Percentiles rank a stretch among this genome's conserved stretches.
These are phyloP conservation scores for Hypholoma fasciculare DNA, from an alignment of 768 basidiomycete genomes.

Conservation along the genomic window DNA sequence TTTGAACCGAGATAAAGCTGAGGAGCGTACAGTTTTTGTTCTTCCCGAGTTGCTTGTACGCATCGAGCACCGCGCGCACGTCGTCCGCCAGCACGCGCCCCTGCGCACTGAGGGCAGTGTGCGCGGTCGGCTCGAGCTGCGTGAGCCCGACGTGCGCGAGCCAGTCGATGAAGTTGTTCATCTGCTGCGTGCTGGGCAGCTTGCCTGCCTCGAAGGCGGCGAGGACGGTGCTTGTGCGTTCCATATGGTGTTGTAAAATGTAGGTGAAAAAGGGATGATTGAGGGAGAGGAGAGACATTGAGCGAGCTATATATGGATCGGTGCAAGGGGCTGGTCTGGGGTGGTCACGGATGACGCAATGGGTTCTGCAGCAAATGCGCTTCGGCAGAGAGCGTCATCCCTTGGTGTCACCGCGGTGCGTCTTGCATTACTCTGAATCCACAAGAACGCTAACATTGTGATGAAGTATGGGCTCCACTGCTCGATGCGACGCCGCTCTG, in stretches of 20 bases:
- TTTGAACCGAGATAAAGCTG: neutral
- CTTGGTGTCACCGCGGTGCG: neutral
- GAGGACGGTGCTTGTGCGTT: conserved; percentile 58
- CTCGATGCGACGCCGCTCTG: no score
- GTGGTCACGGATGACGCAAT: neutral
- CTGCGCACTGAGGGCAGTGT: conserved; percentile 51
- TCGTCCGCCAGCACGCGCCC: conserved; percentile 53
- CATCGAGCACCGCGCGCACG: conserved; percentile 51
- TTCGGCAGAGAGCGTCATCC: neutral
- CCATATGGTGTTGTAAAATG: conserved; percentile 39
- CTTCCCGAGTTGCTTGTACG: conserved; percentile 53
- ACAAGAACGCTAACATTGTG: no score
- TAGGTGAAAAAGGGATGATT: neutral
- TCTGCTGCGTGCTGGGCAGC: conserved; percentile 62
- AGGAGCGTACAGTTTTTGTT: conserved; percentile 55
- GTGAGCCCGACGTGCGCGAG: conserved; percentile 49
- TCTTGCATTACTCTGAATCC: no score
- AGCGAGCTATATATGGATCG: neutral
- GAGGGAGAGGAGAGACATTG: neutral
- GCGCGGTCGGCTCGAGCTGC: conserved; percentile 35
- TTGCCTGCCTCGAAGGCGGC: conserved; percentile 75
- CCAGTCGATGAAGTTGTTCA: conserved; percentile 54
- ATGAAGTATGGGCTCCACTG: no score
- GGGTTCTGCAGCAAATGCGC: neutral
- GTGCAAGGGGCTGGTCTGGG: neutral